Evolutionary conservation across 1,284 basidiomycete species (phyloP).

Genomic region (Neotropicomus parvogracilis): DNA sequence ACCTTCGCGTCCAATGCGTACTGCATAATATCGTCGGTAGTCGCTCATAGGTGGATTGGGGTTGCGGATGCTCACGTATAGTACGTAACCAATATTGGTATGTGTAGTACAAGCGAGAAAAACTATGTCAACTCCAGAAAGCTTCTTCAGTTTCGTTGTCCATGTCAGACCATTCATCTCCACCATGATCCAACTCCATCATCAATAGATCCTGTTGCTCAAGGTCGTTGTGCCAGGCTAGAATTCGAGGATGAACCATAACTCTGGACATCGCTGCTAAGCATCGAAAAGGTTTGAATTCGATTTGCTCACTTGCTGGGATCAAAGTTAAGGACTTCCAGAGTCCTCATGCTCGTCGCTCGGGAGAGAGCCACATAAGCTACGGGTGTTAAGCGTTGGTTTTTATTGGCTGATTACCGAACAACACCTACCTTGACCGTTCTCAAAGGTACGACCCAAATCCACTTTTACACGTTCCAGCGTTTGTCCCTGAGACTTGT

Average conservation of each 20-base stretch:
- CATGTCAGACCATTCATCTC: constrained; percentile 21
- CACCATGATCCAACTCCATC: constrained; percentile 1
- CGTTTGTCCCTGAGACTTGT: constrained; percentile 86
- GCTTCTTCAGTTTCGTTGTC: constrained; percentile 20
- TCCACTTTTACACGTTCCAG: constrained; percentile 74
- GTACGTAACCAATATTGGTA: no score
- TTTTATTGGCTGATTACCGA: not conserved
- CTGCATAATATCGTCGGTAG: constrained; percentile 33
- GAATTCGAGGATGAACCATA: constrained; percentile 47
- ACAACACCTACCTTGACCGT: constrained; percentile 58
- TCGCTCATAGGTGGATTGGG: constrained; percentile 10
- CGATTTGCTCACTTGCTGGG: constrained; percentile 55
- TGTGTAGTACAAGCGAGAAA: no score
- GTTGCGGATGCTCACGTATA: no score
- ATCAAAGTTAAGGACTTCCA: constrained; percentile 83
- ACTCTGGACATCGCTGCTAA: constrained; percentile 33
- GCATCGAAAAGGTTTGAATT: not conserved
- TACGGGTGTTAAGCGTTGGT: constrained; percentile 33
- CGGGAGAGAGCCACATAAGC: constrained; percentile 93
- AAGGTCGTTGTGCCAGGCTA: constrained; percentile 27
- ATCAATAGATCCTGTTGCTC: constrained; percentile 18
- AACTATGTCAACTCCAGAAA: constrained; percentile 13
- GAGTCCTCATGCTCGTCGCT: constrained; percentile 77
- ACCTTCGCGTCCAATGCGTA: constrained; percentile 34
- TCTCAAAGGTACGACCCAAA: constrained; percentile 69